A percentile compares a stretch with the other conserved stretches of the same genome.
phyloP scores from a whole-genome alignment of 805 yeast species.

The Saccharomyces paradoxus region DNA sequence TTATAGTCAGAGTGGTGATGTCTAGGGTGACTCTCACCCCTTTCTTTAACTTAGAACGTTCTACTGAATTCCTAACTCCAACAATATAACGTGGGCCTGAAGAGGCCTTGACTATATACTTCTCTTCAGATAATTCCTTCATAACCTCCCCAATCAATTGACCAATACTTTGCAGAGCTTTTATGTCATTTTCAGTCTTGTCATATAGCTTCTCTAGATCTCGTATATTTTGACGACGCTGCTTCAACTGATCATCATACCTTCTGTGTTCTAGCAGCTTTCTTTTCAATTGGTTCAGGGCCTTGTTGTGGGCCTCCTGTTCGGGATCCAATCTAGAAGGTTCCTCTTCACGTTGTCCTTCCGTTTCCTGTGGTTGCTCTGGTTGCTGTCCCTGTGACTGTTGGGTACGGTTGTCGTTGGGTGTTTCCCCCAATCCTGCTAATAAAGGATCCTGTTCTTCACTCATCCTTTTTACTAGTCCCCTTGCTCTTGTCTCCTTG shows the following conservation, averaged over 20 bases:
- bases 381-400: constrained; percentile 2
- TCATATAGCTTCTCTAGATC: constrained; percentile 76
- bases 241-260: constrained; percentile 87
- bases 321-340: constrained; percentile 50
- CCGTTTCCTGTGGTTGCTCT: constrained; percentile 15
- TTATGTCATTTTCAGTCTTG: constrained; percentile 93
- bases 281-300: constrained; percentile 69
- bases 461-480: constrained; percentile 33
- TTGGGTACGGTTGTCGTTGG: constrained; percentile 7
- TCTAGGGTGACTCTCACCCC: constrained; percentile 96
- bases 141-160: constrained; percentile 95
- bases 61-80: constrained; percentile 90
- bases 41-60: constrained; percentile 71
- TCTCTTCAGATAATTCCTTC: constrained; percentile 88
- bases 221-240: constrained; percentile 71
- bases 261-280: constrained; percentile 87
- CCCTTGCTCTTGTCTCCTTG: background rate
- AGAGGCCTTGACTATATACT: constrained; percentile 92
- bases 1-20: constrained; percentile 94
- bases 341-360: constrained; percentile 23
- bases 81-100: constrained; percentile 97
- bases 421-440: constrained; percentile 42
- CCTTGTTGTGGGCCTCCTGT: constrained; percentile 49
- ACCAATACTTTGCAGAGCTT: constrained; percentile 93
- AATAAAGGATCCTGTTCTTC: constrained; percentile 72